These are phyloP conservation scores for Athelia psychrophila DNA, from an alignment of 1,284 basidiomycete genomes.

Conservation along the genomic window DNA sequence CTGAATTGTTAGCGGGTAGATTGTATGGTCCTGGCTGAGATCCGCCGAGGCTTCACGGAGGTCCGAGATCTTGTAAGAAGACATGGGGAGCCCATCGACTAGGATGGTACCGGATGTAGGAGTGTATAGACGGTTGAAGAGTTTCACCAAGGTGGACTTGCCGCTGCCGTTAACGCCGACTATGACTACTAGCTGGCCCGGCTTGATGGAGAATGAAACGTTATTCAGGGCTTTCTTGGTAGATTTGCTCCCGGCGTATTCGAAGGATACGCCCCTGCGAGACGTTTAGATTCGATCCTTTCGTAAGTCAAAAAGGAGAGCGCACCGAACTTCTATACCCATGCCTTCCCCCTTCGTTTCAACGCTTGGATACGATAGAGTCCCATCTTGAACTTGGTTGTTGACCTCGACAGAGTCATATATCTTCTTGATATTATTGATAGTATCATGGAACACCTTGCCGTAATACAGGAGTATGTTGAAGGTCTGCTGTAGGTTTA, in stretches of 20 bases:
- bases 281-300: not conserved
- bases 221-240: conserved; percentile 34
- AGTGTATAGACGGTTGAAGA: conserved; percentile 37
- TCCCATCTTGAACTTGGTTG: not conserved
- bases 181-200: conserved; percentile 44
- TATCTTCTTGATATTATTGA: not conserved
- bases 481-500: not conserved
- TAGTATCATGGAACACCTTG: not conserved
- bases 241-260: conserved; percentile 41
- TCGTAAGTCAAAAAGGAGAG: not conserved
- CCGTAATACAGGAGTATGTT: not conserved
- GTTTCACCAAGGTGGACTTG: conserved; percentile 45
- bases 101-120: conserved; percentile 36
- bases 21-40: conserved; percentile 34
- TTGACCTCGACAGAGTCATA: not conserved
- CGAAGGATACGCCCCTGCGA: conserved; percentile 40
- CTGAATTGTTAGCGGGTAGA: conserved; percentile 38
- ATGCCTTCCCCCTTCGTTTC: not conserved
- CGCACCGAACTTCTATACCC: not conserved
- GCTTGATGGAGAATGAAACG: conserved; percentile 36
- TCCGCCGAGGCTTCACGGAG: conserved; percentile 34
- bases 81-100: conserved; percentile 32
- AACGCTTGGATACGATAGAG: not conserved
- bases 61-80: conserved; percentile 21
- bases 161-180: conserved; percentile 49